These are phyloP conservation scores for Malassezia cuniculi DNA, from an alignment of 1,284 basidiomycete species.

Conservation along the genomic window DNA sequence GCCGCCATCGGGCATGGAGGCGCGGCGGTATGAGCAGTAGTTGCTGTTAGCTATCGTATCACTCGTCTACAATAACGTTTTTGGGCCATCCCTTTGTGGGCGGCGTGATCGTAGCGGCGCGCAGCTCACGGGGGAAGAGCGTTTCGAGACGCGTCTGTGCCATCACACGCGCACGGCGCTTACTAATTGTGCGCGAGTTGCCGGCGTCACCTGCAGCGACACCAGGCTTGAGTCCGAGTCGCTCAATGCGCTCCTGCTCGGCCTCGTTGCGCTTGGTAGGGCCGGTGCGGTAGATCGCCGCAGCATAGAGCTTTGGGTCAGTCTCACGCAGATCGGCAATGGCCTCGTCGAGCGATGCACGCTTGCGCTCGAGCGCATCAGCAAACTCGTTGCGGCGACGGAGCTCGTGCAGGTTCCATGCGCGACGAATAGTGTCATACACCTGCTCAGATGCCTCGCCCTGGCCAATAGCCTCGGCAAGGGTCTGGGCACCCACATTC, in stretches of 20 bases:
- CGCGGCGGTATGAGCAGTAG: constrained; percentile 22
- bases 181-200: constrained; percentile 20
- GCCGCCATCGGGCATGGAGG: constrained; percentile 39
- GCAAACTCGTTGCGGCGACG: constrained; percentile 53
- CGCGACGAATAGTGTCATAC: constrained; percentile 83
- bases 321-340: constrained; percentile 18
- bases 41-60: not conserved
- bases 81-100: constrained; percentile 24
- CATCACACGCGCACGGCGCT: constrained; percentile 24
- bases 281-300: constrained; percentile 28
- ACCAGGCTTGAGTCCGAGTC: constrained; percentile 24
- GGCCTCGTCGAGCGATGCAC: constrained; percentile 29
- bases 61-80: constrained; percentile 10
- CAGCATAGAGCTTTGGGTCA: constrained; percentile 21
- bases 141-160: constrained; percentile 28
- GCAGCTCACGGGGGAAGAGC: constrained; percentile 39
- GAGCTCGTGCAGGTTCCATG: constrained; percentile 70
- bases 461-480: constrained; percentile 18
- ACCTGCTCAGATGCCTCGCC: constrained; percentile 52
- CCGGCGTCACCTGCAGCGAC: constrained; percentile 17
- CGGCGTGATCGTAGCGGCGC: constrained; percentile 37
- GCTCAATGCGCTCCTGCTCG: constrained; percentile 26
- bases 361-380: constrained; percentile 22
- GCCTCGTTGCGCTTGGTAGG: constrained; percentile 32
- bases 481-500: constrained; percentile 13